Conservation (phyloP, 345 rosid species). For the Pistacia atlantica region DNA sequence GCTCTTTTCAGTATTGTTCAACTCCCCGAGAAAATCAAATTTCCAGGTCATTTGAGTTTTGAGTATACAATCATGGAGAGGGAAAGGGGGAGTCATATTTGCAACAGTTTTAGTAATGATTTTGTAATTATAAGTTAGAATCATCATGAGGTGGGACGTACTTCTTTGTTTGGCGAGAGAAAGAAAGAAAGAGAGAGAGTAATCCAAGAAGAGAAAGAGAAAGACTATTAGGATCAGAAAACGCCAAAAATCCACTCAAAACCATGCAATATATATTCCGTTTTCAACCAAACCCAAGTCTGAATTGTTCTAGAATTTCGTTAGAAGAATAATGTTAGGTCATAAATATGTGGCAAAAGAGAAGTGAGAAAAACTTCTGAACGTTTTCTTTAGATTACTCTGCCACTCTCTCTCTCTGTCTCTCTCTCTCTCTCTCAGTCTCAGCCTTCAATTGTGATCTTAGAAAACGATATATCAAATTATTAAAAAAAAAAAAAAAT, state of each 20-base stretch:
- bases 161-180: constrained; percentile 9
- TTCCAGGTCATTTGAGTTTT: background rate
- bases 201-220: constrained; percentile 17
- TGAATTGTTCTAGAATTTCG: constrained; percentile 6
- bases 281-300: constrained; percentile 24
- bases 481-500: background rate
- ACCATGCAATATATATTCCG: constrained; percentile 38
- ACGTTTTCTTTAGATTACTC: constrained; percentile 6
- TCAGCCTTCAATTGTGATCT: background rate
- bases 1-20: constrained; percentile 19
- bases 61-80: background rate
- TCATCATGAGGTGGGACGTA: constrained; percentile 14
- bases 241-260: constrained; percentile 48
- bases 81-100: background rate
- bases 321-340: background rate
- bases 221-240: constrained; percentile 28
- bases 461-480: background rate
- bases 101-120: constrained; percentile 19
- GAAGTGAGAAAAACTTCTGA: constrained; percentile 17
- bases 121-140: constrained; percentile 20
- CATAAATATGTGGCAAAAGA: constrained; percentile 23
- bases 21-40: constrained; percentile 11
- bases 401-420: background rate
- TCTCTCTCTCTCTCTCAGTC: background rate
- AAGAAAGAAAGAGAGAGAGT: background rate